Percentiles rank a stretch among this genome's conserved stretches.
Evolutionary conservation across 2,329 filamentous ascomycete genomes (phyloP).

Genomic region (Ceratocystis harringtonii): DNA sequence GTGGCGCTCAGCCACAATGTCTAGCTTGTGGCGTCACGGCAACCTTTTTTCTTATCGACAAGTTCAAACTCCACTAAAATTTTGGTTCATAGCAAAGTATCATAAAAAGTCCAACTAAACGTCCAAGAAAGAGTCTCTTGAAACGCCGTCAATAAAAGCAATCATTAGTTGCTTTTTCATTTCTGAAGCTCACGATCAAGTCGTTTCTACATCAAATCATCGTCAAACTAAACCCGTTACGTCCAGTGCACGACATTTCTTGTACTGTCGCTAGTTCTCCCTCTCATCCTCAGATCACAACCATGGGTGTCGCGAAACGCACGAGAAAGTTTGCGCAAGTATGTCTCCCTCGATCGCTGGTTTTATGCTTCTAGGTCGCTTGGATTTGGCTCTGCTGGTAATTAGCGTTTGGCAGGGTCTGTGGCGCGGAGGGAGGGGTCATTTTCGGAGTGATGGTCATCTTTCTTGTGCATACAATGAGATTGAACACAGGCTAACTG

Average conservation of each 20-base stretch:
- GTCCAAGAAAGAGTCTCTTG: too few species aligned
- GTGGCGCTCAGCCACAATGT: neutral
- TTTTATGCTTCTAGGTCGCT: neutral
- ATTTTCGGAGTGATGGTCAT: neutral
- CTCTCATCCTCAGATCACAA: constrained; percentile 1
- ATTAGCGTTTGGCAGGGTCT: neutral
- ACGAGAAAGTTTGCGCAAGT: constrained; percentile 78
- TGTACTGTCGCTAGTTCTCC: too few species aligned
- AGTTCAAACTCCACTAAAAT: constrained; percentile 16
- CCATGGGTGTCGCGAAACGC: constrained; percentile 78
- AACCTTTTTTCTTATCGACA: constrained; percentile 14
- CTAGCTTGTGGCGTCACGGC: neutral
- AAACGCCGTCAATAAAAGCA: too few species aligned
- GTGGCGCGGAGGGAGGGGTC: neutral
- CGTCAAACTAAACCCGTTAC: too few species aligned
- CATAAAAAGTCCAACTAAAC: neutral
- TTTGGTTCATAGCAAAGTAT: constrained; percentile 14
- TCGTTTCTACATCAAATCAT: too few species aligned
- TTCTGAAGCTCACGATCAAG: too few species aligned
- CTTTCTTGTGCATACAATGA: neutral
- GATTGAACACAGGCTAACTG: constrained; percentile 18
- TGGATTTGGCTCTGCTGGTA: neutral
- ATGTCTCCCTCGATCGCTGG: constrained; percentile 18
- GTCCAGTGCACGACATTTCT: too few species aligned
- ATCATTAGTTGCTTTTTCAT: too few species aligned